Evolutionary conservation across 768 basidiomycete species (phyloP).

Genomic region (Tricholoma bakamatsutake): DNA sequence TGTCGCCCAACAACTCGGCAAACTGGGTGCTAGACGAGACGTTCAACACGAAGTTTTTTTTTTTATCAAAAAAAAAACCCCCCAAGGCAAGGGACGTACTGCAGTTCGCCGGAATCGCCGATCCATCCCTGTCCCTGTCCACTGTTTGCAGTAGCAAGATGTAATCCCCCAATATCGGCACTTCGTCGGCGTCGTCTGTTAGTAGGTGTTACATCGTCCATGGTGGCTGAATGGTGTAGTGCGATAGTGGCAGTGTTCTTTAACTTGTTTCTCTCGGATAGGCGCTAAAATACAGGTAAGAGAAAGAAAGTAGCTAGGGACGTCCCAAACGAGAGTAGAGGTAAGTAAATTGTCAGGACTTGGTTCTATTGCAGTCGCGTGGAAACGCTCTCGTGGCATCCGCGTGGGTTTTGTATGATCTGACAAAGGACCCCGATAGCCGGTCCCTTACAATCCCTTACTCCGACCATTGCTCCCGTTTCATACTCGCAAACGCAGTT

Average conservation of each 20-base stretch:
- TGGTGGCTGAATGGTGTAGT: conserved; percentile 8
- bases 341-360: conserved; percentile 20
- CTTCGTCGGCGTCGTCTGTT: conserved; percentile 45
- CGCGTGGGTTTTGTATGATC: conserved; percentile 34
- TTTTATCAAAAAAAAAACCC: background rate
- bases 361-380: conserved; percentile 34
- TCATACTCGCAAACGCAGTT: background rate
- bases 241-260: conserved; percentile 4
- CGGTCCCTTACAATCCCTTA: background rate
- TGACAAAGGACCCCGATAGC: conserved; percentile 16
- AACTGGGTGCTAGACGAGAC: conserved; percentile 43
- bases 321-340: conserved; percentile 4
- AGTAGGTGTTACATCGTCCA: conserved; percentile 1
- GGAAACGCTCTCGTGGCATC: conserved; percentile 38
- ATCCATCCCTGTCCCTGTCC: conserved; percentile 71
- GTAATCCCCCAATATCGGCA: conserved; percentile 87
- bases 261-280: background rate
- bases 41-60: conserved; percentile 5
- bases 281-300: conserved; percentile 8
- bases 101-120: conserved; percentile 38
- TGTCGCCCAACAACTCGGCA: conserved; percentile 79
- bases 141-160: conserved; percentile 62
- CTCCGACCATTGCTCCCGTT: conserved; percentile 3
- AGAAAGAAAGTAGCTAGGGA: conserved; percentile 5
- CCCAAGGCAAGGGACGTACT: conserved; percentile 34